These are phyloP conservation scores for Nothophaeocryptopus gaeumannii DNA, from an alignment of 2,329 filamentous ascomycete genomes.

Conservation along the genomic window DNA sequence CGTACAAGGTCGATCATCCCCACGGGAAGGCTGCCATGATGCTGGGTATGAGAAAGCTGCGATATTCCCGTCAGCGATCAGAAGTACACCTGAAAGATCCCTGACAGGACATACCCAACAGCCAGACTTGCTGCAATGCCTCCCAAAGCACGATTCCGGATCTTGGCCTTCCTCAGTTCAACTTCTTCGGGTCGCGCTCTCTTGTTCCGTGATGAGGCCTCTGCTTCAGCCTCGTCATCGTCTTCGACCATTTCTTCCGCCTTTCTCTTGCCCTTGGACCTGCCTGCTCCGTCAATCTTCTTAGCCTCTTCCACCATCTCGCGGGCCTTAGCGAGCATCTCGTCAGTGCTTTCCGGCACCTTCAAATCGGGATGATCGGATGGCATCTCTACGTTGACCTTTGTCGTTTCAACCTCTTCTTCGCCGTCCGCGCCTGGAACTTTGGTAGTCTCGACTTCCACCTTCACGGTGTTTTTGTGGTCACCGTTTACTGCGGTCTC, in stretches of 20 bases:
- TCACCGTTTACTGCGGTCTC: constrained; percentile 17
- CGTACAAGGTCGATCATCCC: background rate
- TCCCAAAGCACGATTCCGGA: constrained; percentile 79
- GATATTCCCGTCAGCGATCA: constrained; percentile 9
- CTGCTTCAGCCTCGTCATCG: constrained; percentile 49
- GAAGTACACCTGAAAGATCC: background rate
- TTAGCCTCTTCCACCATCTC: constrained; percentile 78
- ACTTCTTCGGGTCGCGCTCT: constrained; percentile 72
- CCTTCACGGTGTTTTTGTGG: constrained; percentile 56
- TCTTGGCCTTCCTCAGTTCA: constrained; percentile 78
- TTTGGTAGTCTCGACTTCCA: constrained; percentile 66
- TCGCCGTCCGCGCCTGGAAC: constrained; percentile 52
- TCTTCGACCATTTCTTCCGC: constrained; percentile 62
- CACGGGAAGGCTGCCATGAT: constrained; percentile 27
- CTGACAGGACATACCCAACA: constrained; percentile 69
- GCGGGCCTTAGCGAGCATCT: constrained; percentile 82
- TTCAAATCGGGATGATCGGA: constrained; percentile 64
- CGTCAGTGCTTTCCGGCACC: constrained; percentile 66
- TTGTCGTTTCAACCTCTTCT: constrained; percentile 70
- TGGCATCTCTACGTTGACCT: constrained; percentile 74
- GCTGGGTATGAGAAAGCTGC: constrained; percentile 30
- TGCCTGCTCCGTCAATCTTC: constrained; percentile 43
- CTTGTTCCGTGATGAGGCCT: constrained; percentile 54
- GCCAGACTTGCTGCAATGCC: constrained; percentile 84
- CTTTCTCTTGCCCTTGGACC: constrained; percentile 64